Evolutionary conservation across 768 basidiomycete species (phyloP).

Genomic region (Chalciporus piperatus): DNA sequence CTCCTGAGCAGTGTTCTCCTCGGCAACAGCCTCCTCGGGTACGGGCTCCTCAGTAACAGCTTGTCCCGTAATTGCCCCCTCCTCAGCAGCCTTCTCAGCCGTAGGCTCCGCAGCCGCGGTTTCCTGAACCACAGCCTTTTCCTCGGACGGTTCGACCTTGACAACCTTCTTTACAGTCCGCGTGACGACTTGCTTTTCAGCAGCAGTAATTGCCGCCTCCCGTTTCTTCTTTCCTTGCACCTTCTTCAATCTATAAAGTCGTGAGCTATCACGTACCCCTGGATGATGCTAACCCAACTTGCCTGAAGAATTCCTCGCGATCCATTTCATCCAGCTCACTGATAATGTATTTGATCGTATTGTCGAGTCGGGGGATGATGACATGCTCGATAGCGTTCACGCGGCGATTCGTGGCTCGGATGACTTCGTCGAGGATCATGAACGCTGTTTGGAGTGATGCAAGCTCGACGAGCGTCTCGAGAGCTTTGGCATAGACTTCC

Average conservation of each 20-base stretch:
- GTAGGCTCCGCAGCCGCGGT: conserved; percentile 32
- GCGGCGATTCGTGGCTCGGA: conserved; percentile 96
- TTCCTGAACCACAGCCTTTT: conserved; percentile 5
- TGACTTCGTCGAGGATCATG: conserved; percentile 97
- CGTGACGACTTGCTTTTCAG: conserved; percentile 16
- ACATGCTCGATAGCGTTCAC: conserved; percentile 99
- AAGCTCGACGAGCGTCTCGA: conserved; percentile 95
- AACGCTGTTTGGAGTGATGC: conserved; percentile 97
- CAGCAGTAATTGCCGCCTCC: conserved; percentile 50
- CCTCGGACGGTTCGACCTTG: conserved; percentile 1
- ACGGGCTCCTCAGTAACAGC: conserved; percentile 19
- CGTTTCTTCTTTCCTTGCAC: conserved; percentile 97
- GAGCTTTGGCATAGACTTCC: conserved; percentile 96
- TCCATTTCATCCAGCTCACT: conserved; percentile 99
- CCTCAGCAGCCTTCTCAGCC: conserved; percentile 48
- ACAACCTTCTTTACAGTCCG: conserved; percentile 8
- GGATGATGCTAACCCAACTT: conserved; percentile 12
- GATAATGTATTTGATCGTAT: conserved; percentile 97
- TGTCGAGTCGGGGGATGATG: conserved; percentile 91
- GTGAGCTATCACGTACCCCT: conserved; percentile 1
- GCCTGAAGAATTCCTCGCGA: conserved; percentile 92
- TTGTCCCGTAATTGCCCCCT: conserved; percentile 26
- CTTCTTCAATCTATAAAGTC: conserved; percentile 74
- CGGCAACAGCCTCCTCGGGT: conserved; percentile 13
- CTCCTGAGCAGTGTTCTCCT: conserved; percentile 52